Evolutionary conservation across 148 eudicot genomes (phyloP).

Genomic region (Beta vulgaris): DNA sequence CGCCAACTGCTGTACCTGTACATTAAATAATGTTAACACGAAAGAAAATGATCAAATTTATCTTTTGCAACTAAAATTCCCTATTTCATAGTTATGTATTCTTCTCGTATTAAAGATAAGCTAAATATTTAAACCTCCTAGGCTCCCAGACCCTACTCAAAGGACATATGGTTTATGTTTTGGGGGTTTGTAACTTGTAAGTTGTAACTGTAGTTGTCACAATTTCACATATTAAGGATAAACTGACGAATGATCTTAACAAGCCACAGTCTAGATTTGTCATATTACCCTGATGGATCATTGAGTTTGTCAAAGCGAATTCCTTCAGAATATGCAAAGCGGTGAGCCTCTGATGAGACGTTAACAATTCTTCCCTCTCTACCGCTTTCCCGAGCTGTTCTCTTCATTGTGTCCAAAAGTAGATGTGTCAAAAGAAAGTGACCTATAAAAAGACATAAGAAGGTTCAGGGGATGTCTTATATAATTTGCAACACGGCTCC

Average conservation of each 20-base stretch:
- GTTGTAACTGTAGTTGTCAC: background rate
- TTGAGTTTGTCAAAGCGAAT: constrained; percentile 66
- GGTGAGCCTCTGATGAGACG: constrained; percentile 73
- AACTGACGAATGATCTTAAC: background rate
- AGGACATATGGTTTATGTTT: too few relatives aligned
- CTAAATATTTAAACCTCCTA: background rate
- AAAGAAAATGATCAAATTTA: background rate
- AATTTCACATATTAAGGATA: background rate
- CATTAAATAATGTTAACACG: background rate
- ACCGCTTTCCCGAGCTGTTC: constrained; percentile 46
- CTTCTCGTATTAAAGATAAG: background rate
- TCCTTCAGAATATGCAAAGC: constrained; percentile 62
- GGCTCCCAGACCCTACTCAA: background rate
- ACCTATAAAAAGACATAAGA: constrained; percentile 42
- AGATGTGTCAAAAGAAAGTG: constrained; percentile 82
- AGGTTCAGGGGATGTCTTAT: background rate
- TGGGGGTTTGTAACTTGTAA: too few relatives aligned
- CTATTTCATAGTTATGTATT: background rate
- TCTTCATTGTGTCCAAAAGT: constrained; percentile 72
- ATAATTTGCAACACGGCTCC: background rate
- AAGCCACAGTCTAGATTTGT: background rate
- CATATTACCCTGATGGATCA: constrained; percentile 42
- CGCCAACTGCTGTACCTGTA: constrained; percentile 58
- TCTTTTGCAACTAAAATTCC: background rate
- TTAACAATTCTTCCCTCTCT: constrained; percentile 76